Percentiles rank a stretch among this genome's conserved stretches.
phyloP scores from a whole-genome alignment of 176 grass and related monocot species.

The Oryza meridionalis region DNA sequence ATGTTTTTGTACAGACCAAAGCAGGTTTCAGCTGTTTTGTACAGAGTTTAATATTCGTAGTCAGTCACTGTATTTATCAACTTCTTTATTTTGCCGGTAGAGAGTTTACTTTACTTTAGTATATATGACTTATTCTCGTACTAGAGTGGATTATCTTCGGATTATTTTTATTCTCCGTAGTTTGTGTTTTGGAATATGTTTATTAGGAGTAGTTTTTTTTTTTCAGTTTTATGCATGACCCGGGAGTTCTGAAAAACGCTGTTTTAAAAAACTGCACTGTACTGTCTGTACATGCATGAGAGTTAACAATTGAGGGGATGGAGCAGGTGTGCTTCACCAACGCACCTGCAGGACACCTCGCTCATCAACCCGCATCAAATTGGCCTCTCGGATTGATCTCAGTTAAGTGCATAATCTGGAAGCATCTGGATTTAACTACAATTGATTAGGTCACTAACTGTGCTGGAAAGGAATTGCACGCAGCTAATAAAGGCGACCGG shows the following conservation, averaged over 20 bases:
- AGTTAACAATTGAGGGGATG: not conserved
- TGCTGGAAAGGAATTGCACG: not conserved
- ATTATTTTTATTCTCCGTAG: not conserved
- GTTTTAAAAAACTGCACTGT: not conserved
- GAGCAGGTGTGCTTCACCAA: not conserved
- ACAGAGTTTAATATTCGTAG: no score
- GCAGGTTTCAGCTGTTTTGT: not conserved
- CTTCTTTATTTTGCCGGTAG: no score
- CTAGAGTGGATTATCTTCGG: not conserved
- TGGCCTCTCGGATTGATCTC: not conserved
- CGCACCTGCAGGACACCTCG: not conserved
- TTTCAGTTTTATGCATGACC: not conserved
- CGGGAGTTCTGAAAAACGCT: not conserved
- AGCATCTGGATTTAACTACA: not conserved
- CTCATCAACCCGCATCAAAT: not conserved
- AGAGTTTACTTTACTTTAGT: not conserved
- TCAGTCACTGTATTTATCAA: not conserved
- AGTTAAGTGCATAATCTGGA: not conserved
- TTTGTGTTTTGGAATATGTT: not conserved
- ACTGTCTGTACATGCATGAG: no score
- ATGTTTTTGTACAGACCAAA: not conserved
- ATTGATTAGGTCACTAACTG: not conserved
- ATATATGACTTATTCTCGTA: not conserved
- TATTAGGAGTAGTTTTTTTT: not conserved
- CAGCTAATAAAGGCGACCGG: not conserved